Evolutionary conservation across 2,329 filamentous ascomycete genomes (phyloP).

Genomic region (Colletotrichum higginsianum): DNA sequence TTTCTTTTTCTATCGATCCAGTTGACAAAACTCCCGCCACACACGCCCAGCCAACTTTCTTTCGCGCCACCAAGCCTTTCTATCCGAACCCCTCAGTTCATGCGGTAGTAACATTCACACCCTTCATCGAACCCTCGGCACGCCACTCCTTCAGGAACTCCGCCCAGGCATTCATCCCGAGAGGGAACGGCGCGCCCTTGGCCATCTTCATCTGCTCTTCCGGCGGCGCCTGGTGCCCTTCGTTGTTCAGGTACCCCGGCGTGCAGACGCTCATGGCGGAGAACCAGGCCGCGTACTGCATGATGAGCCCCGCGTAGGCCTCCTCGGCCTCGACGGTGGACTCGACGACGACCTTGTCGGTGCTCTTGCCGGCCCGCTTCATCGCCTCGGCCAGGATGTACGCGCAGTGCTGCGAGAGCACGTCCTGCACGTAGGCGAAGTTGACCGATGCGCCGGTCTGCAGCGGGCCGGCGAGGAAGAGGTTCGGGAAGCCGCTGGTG

Average conservation of each 20-base stretch:
- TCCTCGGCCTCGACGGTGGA: constrained; percentile 62
- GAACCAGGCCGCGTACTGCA: constrained; percentile 57
- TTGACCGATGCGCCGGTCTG: constrained; percentile 60
- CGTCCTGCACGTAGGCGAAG: constrained; percentile 54
- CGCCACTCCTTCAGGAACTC: constrained; percentile 49
- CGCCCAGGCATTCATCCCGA: constrained; percentile 52
- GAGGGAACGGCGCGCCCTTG: constrained; percentile 49
- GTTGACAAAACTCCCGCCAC: too few relatives aligned
- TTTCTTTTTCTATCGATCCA: too few relatives aligned
- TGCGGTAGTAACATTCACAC: constrained; percentile 28
- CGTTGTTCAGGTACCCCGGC: constrained; percentile 67
- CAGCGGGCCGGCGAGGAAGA: constrained; percentile 62
- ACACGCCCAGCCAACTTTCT: background rate
- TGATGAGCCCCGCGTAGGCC: constrained; percentile 59
- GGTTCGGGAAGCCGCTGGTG: constrained; percentile 67
- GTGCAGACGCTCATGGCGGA: constrained; percentile 63
- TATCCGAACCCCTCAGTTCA: background rate
- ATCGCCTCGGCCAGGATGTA: constrained; percentile 52
- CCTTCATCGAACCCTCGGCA: constrained; percentile 49
- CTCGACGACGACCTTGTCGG: constrained; percentile 55
- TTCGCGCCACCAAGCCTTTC: background rate
- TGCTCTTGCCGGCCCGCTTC: constrained; percentile 43
- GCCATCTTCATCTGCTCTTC: constrained; percentile 52
- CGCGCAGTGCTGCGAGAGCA: constrained; percentile 57
- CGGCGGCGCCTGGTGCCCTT: constrained; percentile 53